A percentile compares a stretch with the other conserved stretches of the same genome.
phyloP scores from a whole-genome alignment of 257 asterid species.

The Nicotiana tomentosiformis region DNA sequence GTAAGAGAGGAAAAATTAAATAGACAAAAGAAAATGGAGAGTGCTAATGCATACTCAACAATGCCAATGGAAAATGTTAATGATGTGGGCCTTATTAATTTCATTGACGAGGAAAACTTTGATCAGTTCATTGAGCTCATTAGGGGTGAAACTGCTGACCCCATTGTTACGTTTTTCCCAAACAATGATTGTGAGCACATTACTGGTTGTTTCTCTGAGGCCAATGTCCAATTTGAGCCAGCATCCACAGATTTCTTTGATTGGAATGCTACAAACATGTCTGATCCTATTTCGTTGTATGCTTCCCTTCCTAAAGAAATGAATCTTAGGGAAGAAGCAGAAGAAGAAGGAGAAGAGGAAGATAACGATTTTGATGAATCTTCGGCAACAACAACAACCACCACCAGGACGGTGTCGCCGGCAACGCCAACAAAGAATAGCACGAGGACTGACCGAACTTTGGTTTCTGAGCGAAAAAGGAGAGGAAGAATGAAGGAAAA shows the following conservation, averaged over 20 bases:
- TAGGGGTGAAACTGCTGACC: conserved; percentile 29
- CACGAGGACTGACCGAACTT: conserved; percentile 46
- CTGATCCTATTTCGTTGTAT: not conserved
- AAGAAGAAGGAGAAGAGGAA: conserved; percentile 10
- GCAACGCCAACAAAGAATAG: conserved; percentile 5
- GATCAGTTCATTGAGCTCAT: conserved; percentile 38
- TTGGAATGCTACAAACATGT: conserved; percentile 11
- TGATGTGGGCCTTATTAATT: conserved; percentile 42
- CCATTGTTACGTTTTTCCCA: conserved; percentile 18
- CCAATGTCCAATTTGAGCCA: conserved; percentile 3
- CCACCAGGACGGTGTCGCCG: not conserved
- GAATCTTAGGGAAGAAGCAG: not conserved
- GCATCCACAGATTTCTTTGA: conserved; percentile 30
- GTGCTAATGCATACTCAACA: not conserved
- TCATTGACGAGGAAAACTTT: conserved; percentile 41
- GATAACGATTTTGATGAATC: conserved; percentile 33
- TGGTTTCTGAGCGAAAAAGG: conserved; percentile 60
- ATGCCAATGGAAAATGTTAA: conserved; percentile 8
- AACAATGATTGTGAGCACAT: conserved; percentile 21
- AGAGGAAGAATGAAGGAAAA: conserved; percentile 84
- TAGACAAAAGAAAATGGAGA: conserved; percentile 23
- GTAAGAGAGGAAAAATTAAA: not conserved
- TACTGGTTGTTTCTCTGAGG: not conserved
- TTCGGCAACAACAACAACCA: conserved; percentile 15
- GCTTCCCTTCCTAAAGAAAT: not conserved